Base-by-base conservation (phyloP, 495 filamentous ascomycete genomes). In the Aspergillus campestris region DNA sequence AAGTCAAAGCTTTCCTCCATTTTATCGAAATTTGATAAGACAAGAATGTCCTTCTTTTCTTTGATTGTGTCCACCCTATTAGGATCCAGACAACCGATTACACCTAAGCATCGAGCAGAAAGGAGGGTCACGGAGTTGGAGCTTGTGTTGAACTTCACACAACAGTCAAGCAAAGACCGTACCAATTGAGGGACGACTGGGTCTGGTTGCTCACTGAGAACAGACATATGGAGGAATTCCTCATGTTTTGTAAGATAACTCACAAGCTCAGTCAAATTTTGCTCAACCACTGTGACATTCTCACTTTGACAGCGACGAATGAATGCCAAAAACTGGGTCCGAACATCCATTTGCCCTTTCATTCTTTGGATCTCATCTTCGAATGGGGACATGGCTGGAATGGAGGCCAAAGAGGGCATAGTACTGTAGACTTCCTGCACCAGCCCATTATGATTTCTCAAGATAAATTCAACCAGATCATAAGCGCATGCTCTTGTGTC, bases 81-180 rank as follows among this genome's bases (percentile, higher is more conserved):
- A 9, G 92, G 83, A 65, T 97, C 92, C 15, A 97, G 66, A 53
- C 88, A 95, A 13, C 92, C 92, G 38, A 97, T 80, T 33, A 92
- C 72, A 8, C 92, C 92, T 27, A 97, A 64, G 48, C 87, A 90
- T 53, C 80, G 78, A 13, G 86, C 82, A 40, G 84, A 85, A 24
- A 94, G 69, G n/a, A 77, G 65, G 42, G 81, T 72, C 34, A 95
- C 86, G 15, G 75, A 73, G 9, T 71, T 56, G 35, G 83, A 76
- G 27, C 71, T 77, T 40, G 80, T 79, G 45, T 81, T 86, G 59
- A 88, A 91, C 49, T 83, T 85, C 37, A 89, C 77, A 42, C 79
- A 82, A 36, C 85, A 87, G 59, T 97, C 88, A 14, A 99, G 76
- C 42, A 99, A 67, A 13, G 84, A 79, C 42, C 89, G 79, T 18